These are phyloP conservation scores for Narthecium ossifragum DNA, from an alignment of 106 monocot species.

Conservation along the genomic window DNA sequence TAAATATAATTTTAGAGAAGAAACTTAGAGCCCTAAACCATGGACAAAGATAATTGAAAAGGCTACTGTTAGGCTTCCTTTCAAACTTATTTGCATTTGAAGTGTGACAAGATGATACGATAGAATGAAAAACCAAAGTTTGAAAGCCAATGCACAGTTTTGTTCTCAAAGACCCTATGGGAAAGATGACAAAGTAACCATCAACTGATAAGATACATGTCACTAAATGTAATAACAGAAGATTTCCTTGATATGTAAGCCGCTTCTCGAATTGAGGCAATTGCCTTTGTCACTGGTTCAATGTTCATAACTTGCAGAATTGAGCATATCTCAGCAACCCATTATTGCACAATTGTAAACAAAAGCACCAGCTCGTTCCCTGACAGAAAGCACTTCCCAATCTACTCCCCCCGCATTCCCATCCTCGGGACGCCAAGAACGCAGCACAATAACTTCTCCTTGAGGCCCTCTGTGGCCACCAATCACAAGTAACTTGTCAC, in stretches of 20 bases:
- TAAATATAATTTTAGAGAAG: background rate
- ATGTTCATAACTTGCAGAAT: background rate
- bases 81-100: background rate
- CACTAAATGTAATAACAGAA: slow-evolving; percentile 9
- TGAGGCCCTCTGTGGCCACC: slow-evolving; percentile 59
- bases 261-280: slow-evolving; percentile 9
- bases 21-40: background rate
- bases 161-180: background rate
- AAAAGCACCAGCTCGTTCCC: slow-evolving; percentile 64
- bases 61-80: background rate
- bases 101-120: background rate
- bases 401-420: slow-evolving; percentile 28
- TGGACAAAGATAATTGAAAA: background rate
- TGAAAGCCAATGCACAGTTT: slow-evolving; percentile 3
- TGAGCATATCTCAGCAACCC: slow-evolving; percentile 56
- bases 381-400: slow-evolving; percentile 69
- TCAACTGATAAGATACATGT: slow-evolving; percentile 1
- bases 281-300: background rate
- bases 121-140: slow-evolving; percentile 5
- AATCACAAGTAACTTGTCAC: slow-evolving; percentile 62
- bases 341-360: slow-evolving; percentile 94
- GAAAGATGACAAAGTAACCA: background rate
- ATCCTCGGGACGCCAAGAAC: slow-evolving; percentile 66
- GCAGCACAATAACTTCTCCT: slow-evolving; percentile 66
- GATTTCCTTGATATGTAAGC: slow-evolving; percentile 8